These are phyloP conservation scores for Podospora fimiseda DNA, from an alignment of 495 filamentous ascomycete genomes.

Conservation along the genomic window DNA sequence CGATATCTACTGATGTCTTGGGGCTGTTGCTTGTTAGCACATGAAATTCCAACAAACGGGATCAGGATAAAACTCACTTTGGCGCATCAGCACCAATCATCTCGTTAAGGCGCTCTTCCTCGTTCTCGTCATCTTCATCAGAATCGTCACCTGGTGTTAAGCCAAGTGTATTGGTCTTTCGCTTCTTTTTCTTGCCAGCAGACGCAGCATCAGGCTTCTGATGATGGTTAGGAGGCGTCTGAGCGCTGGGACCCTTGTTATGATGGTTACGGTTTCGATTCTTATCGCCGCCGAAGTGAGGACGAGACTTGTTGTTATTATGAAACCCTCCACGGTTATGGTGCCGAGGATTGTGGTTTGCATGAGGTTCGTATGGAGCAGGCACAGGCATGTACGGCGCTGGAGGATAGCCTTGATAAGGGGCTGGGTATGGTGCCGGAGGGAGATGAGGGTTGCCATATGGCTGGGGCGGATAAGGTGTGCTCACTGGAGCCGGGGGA, in stretches of 20 bases:
- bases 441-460: conserved; percentile 24
- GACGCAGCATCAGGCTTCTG: conserved; percentile 58
- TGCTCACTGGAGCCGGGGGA: conserved; percentile 38
- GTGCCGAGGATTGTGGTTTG: conserved; percentile 25
- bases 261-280: conserved; percentile 38
- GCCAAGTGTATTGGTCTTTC: conserved; percentile 71
- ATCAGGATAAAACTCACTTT: conserved; percentile 34
- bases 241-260: conserved; percentile 23
- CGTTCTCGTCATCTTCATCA: conserved; percentile 66
- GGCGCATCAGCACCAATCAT: conserved; percentile 39
- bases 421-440: conserved; percentile 30
- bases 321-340: conserved; percentile 34
- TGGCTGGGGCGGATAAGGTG: conserved; percentile 32
- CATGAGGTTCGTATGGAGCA: conserved; percentile 29
- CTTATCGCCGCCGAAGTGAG: conserved; percentile 37
- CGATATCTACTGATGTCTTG: conserved; percentile 51
- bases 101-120: conserved; percentile 68
- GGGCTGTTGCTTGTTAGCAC: conserved; percentile 36
- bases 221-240: conserved; percentile 41
- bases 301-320: conserved; percentile 25
- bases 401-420: conserved; percentile 33
- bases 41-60: conserved; percentile 27
- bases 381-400: conserved; percentile 19
- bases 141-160: conserved; percentile 68
- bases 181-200: conserved; percentile 65